These are phyloP conservation scores for Candida sp. DNA, from an alignment of 1,139 yeast genomes.

Conservation along the genomic window DNA sequence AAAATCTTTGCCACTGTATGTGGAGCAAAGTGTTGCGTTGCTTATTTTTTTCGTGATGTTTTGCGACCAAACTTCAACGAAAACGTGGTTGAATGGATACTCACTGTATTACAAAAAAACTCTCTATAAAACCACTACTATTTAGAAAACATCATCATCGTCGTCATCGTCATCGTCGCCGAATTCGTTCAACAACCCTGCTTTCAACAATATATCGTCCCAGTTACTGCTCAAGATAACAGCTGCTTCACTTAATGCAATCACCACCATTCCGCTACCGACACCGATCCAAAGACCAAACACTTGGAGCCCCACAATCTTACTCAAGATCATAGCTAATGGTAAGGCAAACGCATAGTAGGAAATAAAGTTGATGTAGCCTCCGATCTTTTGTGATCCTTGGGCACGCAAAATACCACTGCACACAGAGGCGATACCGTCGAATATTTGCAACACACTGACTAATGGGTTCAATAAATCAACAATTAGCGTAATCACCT, in stretches of 20 bases:
- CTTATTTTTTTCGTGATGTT: background rate
- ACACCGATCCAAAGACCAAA: conserved; percentile 91
- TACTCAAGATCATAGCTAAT: conserved; percentile 66
- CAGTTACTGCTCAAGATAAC: conserved; percentile 45
- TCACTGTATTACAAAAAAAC: background rate
- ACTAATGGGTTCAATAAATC: conserved; percentile 68
- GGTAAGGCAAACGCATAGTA: conserved; percentile 73
- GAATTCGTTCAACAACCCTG: conserved; percentile 28
- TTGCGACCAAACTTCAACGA: background rate
- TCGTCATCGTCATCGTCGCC: conserved; percentile 19
- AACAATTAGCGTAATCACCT: conserved; percentile 55
- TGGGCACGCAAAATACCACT: conserved; percentile 88
- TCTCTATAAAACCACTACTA: background rate
- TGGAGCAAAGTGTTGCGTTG: background rate
- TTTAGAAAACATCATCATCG: conserved; percentile 2
- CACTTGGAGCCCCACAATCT: conserved; percentile 53
- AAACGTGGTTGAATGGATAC: too few species aligned
- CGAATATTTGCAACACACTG: conserved; percentile 75
- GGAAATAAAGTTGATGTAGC: conserved; percentile 73
- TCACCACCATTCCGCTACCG: conserved; percentile 73
- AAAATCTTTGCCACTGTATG: background rate
- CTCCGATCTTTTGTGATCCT: conserved; percentile 86
- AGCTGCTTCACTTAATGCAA: conserved; percentile 61
- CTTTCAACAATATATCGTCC: conserved; percentile 40
- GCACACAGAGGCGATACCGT: conserved; percentile 82